Conservation (phyloP, 2,329 filamentous ascomycete genomes). For the Teratosphaeria gauchensis region DNA sequence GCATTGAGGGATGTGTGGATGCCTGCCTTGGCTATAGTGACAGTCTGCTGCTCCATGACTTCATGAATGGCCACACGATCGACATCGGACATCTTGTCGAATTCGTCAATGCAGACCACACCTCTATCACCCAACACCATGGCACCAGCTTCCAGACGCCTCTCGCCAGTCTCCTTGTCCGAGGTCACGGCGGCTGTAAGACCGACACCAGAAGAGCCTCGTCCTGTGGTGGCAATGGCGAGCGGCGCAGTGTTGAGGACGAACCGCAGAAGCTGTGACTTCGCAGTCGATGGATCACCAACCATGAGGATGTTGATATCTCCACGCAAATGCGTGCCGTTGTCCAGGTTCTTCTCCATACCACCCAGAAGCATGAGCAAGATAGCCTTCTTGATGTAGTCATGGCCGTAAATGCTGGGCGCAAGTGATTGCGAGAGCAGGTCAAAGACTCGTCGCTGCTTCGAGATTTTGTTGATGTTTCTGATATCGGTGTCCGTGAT, state of each 20-base stretch:
- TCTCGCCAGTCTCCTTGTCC: constrained; percentile 94
- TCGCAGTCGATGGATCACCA: constrained; percentile 94
- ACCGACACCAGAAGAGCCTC: constrained; percentile 91
- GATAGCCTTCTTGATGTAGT: constrained; percentile 96
- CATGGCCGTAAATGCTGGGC: constrained; percentile 93
- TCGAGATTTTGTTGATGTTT: constrained; percentile 96
- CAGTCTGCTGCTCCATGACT: constrained; percentile 99
- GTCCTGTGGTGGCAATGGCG: constrained; percentile 92
- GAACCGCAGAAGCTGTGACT: constrained; percentile 94
- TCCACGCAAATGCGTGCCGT: constrained; percentile 92
- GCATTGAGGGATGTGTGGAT: constrained; percentile 97
- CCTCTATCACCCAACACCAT: constrained; percentile 97
- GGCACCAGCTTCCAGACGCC: constrained; percentile 88
- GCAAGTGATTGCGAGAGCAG: constrained; percentile 88
- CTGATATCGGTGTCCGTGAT: constrained; percentile 96
- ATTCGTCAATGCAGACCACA: constrained; percentile 98
- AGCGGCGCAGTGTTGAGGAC: constrained; percentile 94
- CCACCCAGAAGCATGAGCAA: constrained; percentile 89
- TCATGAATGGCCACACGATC: constrained; percentile 98
- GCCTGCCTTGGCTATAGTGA: constrained; percentile 96
- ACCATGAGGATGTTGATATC: constrained; percentile 99
- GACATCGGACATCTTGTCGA: constrained; percentile 99
- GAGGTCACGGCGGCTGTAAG: constrained; percentile 91
- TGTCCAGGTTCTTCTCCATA: constrained; percentile 97
- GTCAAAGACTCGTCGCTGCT: constrained; percentile 89